Evolutionary conservation across 108 stramenopile genomes (phyloP).

Genomic region (Halocafeteria seosinensis): DNA sequence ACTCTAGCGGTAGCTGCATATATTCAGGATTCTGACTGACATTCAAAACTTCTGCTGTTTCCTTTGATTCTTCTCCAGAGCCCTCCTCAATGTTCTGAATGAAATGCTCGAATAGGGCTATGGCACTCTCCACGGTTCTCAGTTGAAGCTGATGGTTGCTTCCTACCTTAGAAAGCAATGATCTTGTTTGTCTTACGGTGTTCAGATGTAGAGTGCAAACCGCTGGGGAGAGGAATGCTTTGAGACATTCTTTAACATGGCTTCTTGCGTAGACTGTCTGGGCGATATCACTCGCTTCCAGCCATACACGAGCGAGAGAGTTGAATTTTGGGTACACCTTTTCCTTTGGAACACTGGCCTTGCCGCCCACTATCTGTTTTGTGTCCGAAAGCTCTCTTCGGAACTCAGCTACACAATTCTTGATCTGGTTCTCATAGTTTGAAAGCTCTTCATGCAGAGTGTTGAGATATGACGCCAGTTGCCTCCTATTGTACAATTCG

Average conservation of each 20-base stretch:
- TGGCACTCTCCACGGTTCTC: not conserved
- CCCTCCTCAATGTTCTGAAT: not conserved
- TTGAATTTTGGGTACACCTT: conserved; percentile 46
- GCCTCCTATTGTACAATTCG: conserved; percentile 40
- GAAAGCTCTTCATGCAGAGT: conserved; percentile 31
- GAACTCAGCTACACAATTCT: not conserved
- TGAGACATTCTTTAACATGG: conserved; percentile 1
- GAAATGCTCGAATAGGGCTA: not conserved
- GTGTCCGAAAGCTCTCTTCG: conserved; percentile 18
- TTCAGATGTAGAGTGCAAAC: not conserved
- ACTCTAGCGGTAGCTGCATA: conserved; percentile 41
- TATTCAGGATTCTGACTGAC: conserved; percentile 35
- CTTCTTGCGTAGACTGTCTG: conserved; percentile 9
- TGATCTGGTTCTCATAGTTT: conserved; percentile 10
- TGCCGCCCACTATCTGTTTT: conserved; percentile 21
- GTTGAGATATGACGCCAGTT: conserved; percentile 31
- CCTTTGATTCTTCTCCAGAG: not conserved
- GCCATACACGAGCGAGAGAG: conserved; percentile 27
- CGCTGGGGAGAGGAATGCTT: not conserved
- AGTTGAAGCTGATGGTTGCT: too few relatives aligned
- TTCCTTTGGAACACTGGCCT: conserved; percentile 38
- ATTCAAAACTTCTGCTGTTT: conserved; percentile 1
- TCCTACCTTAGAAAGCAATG: too few relatives aligned
- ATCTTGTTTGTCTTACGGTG: not conserved
- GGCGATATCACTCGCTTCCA: conserved; percentile 21